These are phyloP conservation scores for Ocimum tenuiflorum DNA, from an alignment of 257 asterid species.

Conservation along the genomic window DNA sequence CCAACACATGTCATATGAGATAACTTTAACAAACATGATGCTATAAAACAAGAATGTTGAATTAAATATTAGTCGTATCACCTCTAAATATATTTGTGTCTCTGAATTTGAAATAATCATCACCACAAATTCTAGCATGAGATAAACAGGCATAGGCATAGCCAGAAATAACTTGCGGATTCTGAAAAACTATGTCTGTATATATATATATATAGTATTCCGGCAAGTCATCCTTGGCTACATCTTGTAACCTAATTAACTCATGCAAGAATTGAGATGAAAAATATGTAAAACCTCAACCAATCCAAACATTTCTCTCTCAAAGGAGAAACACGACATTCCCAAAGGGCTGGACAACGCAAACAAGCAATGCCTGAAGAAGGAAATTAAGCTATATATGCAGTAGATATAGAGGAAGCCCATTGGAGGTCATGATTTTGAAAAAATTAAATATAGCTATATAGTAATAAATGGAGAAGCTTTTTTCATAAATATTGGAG, in stretches of 20 bases:
- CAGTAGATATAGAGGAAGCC: background rate
- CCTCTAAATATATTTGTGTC: no score
- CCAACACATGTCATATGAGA: background rate
- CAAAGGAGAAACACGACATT: constrained; percentile 23
- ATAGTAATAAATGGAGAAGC: background rate
- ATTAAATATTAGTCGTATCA: no score
- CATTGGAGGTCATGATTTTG: no score
- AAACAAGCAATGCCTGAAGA: constrained; percentile 6
- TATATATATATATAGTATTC: background rate
- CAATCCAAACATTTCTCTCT: constrained; percentile 4
- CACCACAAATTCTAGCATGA: constrained; percentile 58
- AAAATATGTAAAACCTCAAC: background rate
- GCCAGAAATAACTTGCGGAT: constrained; percentile 65
- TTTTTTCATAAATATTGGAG: constrained; percentile 19
- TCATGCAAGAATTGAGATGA: constrained; percentile 71
- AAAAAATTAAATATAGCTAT: background rate
- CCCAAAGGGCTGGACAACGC: background rate
- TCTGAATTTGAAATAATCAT: constrained; percentile 8
- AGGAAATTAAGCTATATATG: constrained; percentile 13
- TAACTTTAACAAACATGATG: no score
- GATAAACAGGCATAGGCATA: constrained; percentile 42
- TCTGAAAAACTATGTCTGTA: no score
- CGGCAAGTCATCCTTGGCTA: constrained; percentile 99
- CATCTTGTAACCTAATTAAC: constrained; percentile 38
- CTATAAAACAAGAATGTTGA: no score